These are phyloP conservation scores for Camelina laxa DNA, from an alignment of 345 rosid genomes.

Conservation along the genomic window DNA sequence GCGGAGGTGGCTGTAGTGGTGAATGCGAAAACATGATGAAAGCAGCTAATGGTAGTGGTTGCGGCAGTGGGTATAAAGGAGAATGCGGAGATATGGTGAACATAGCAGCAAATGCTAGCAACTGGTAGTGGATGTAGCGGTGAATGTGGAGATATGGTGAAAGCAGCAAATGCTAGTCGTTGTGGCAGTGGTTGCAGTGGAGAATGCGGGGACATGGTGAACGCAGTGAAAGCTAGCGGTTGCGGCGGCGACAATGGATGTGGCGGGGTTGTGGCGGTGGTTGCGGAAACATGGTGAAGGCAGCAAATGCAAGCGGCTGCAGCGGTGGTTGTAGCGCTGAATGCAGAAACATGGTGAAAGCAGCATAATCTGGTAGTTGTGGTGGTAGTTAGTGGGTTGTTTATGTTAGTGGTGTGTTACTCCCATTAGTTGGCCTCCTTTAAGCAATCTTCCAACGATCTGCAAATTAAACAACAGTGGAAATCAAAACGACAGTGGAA, in stretches of 20 bases:
- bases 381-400: too few species aligned
- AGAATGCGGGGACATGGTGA: conserved; percentile 18
- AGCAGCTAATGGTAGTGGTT: conserved; percentile 24
- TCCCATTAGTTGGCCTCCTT: too few species aligned
- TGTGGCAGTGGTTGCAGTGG: conserved; percentile 35
- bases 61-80: conserved; percentile 41
- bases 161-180: neutral
- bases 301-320: neutral
- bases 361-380: conserved; percentile 26
- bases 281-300: conserved; percentile 27
- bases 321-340: neutral
- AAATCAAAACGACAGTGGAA: too few species aligned
- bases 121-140: conserved; percentile 42
- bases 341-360: conserved; percentile 36
- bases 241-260: conserved; percentile 51
- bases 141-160: conserved; percentile 15
- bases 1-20: conserved; percentile 40
- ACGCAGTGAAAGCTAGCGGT: conserved; percentile 27
- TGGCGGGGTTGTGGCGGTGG: conserved; percentile 47
- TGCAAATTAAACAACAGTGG: too few species aligned
- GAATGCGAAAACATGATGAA: conserved; percentile 39
- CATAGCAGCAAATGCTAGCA: conserved; percentile 19
- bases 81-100: conserved; percentile 34
- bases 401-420: too few species aligned
- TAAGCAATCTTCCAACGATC: too few species aligned